Evolutionary conservation across 371 early-diverging fungal genomes (phyloP).

Genomic region (Phascolomyces articulosus): DNA sequence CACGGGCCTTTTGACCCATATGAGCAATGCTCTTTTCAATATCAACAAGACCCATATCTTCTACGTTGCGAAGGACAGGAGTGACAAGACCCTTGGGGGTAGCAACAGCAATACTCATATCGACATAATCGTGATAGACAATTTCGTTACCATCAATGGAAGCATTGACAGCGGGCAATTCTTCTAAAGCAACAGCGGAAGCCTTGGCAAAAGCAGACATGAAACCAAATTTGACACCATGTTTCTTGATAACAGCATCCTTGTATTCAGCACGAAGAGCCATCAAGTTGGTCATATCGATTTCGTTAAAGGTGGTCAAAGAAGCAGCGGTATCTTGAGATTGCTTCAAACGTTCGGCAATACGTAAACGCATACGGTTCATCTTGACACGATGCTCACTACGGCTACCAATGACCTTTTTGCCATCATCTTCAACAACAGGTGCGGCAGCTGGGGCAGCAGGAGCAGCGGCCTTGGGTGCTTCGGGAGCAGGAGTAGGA

Average conservation of each 20-base stretch:
- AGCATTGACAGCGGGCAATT: constrained; percentile 93
- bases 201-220: constrained; percentile 98
- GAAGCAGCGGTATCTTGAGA: constrained; percentile 96
- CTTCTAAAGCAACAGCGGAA: constrained; percentile 78
- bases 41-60: constrained; percentile 83
- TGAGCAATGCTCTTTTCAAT: constrained; percentile 91
- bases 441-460: constrained; percentile 19
- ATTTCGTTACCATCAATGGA: constrained; percentile 87
- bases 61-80: constrained; percentile 93
- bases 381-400: constrained; percentile 86
- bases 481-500: constrained; percentile 43
- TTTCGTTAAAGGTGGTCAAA: constrained; percentile 98
- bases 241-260: constrained; percentile 92
- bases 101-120: constrained; percentile 95
- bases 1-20: constrained; percentile 90
- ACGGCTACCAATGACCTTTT: constrained; percentile 49
- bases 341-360: constrained; percentile 94
- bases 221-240: constrained; percentile 96
- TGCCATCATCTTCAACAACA: constrained; percentile 12
- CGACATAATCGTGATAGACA: constrained; percentile 93
- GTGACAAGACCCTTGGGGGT: constrained; percentile 99
- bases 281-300: constrained; percentile 95
- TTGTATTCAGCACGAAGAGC: constrained; percentile 90
- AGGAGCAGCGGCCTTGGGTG: constrained; percentile 33
- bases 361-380: constrained; percentile 96